Evolutionary conservation across 2,329 filamentous ascomycete species (phyloP).

Genomic region (Elsinoe australis): DNA sequence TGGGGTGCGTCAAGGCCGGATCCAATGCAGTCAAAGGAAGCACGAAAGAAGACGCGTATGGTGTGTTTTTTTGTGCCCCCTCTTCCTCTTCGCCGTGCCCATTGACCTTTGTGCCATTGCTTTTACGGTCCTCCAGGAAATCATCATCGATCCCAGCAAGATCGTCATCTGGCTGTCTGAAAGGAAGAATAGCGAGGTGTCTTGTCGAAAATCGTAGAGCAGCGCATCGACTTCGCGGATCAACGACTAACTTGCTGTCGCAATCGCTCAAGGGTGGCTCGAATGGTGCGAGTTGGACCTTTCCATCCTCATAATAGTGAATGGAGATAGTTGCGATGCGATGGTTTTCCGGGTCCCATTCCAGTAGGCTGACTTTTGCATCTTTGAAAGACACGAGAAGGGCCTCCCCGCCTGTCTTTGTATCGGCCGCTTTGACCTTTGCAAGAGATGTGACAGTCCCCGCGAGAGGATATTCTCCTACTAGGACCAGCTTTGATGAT

Average conservation of each 20-base stretch:
- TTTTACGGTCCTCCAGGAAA: slow-evolving; percentile 62
- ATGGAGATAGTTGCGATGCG: slow-evolving; percentile 83
- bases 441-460: slow-evolving; percentile 79
- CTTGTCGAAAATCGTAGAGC: slow-evolving; percentile 85
- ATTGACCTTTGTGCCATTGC: slow-evolving; percentile 25
- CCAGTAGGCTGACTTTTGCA: slow-evolving; percentile 84
- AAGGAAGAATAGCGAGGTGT: slow-evolving; percentile 88
- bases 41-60: slow-evolving; percentile 88
- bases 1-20: slow-evolving; percentile 74
- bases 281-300: slow-evolving; percentile 75
- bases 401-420: slow-evolving; percentile 73
- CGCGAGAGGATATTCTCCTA: slow-evolving; percentile 74
- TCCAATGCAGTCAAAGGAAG: slow-evolving; percentile 83
- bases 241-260: slow-evolving; percentile 74
- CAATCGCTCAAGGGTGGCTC: slow-evolving; percentile 66
- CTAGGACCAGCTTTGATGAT: slow-evolving; percentile 68
- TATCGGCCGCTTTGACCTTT: slow-evolving; percentile 63
- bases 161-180: slow-evolving; percentile 77
- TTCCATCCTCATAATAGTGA: slow-evolving; percentile 96
- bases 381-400: slow-evolving; percentile 79
- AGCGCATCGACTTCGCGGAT: slow-evolving; percentile 87
- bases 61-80: slow-evolving; percentile 39
- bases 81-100: slow-evolving; percentile 27
- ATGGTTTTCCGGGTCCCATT: slow-evolving; percentile 82
- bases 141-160: slow-evolving; percentile 70